Percentiles rank a stretch among this genome's conserved stretches.
Evolutionary conservation across 2,329 filamentous ascomycete species (phyloP).

Genomic region (Ceratocystis lukuohia): DNA sequence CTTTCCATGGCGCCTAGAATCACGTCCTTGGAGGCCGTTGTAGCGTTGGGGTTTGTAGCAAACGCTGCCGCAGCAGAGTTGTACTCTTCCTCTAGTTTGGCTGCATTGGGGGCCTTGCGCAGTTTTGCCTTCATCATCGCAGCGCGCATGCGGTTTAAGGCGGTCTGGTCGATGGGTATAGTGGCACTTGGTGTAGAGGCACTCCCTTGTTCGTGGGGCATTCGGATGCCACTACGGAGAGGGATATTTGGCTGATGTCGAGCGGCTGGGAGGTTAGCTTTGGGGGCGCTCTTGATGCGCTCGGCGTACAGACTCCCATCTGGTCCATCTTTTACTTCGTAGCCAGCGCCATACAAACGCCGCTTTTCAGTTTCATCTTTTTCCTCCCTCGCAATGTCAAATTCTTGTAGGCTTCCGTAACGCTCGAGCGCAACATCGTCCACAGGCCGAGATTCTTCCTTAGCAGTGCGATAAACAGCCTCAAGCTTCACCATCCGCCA

Average conservation of each 20-base stretch:
- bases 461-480: slow-evolving; percentile 65
- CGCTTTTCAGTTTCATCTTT: slow-evolving; percentile 78
- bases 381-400: slow-evolving; percentile 88
- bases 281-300: slow-evolving; percentile 38
- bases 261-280: neutral
- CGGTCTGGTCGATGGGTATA: slow-evolving; percentile 54
- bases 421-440: slow-evolving; percentile 75
- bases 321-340: slow-evolving; percentile 73
- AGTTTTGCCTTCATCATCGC: slow-evolving; percentile 94
- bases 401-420: slow-evolving; percentile 67
- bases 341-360: slow-evolving; percentile 69
- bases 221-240: slow-evolving; percentile 14
- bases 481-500: slow-evolving; percentile 97
- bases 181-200: slow-evolving; percentile 20
- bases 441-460: slow-evolving; percentile 56
- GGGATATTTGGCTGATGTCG: slow-evolving; percentile 2
- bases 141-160: slow-evolving; percentile 78
- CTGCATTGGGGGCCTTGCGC: slow-evolving; percentile 59
- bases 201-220: slow-evolving; percentile 2
- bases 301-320: slow-evolving; percentile 76
- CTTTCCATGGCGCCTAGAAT: slow-evolving; percentile 81
- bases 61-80: slow-evolving; percentile 57
- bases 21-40: slow-evolving; percentile 47
- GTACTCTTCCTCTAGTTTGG: slow-evolving; percentile 70
- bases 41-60: slow-evolving; percentile 29